Evolutionary conservation across 1,284 basidiomycete genomes (phyloP).

Genomic region (Trametes polyzona): DNA sequence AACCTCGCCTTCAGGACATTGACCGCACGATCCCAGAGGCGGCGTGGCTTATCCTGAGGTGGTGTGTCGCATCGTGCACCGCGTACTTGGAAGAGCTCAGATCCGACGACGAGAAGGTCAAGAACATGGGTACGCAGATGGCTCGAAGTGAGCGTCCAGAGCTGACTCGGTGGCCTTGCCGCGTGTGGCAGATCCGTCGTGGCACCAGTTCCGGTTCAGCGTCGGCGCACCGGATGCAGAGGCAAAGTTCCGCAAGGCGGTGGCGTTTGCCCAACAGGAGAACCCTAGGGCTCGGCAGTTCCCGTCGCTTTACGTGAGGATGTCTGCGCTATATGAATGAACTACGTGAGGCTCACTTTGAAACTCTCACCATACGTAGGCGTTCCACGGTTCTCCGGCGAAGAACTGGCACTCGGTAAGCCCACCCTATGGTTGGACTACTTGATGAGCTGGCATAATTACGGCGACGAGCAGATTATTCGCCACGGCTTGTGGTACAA

Average conservation of each 20-base stretch:
- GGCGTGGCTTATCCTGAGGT: conserved; percentile 63
- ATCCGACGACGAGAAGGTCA: conserved; percentile 49
- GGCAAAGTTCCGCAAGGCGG: conserved; percentile 55
- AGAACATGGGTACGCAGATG: conserved; percentile 48
- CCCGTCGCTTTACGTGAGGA: conserved; percentile 58
- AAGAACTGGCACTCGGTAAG: conserved; percentile 68
- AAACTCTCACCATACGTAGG: too few species aligned
- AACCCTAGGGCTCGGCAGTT: conserved; percentile 46
- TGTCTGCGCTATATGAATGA: neutral
- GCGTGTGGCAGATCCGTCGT: conserved; percentile 51
- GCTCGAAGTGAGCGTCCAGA: neutral
- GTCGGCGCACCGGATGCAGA: conserved; percentile 70
- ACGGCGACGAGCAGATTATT: conserved; percentile 68
- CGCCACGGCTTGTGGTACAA: conserved; percentile 67
- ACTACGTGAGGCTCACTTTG: too few species aligned
- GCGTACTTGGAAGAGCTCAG: conserved; percentile 66
- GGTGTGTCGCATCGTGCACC: conserved; percentile 70
- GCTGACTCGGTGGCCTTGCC: neutral
- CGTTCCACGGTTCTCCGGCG: conserved; percentile 63
- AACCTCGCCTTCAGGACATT: conserved; percentile 53
- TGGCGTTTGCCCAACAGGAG: conserved; percentile 40
- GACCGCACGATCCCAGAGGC: conserved; percentile 51
- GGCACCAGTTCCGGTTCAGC: conserved; percentile 65
- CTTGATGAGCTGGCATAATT: too few species aligned
- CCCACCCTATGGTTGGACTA: neutral